Conservation (phyloP, 768 basidiomycete genomes). For the Lactarius indigo region DNA sequence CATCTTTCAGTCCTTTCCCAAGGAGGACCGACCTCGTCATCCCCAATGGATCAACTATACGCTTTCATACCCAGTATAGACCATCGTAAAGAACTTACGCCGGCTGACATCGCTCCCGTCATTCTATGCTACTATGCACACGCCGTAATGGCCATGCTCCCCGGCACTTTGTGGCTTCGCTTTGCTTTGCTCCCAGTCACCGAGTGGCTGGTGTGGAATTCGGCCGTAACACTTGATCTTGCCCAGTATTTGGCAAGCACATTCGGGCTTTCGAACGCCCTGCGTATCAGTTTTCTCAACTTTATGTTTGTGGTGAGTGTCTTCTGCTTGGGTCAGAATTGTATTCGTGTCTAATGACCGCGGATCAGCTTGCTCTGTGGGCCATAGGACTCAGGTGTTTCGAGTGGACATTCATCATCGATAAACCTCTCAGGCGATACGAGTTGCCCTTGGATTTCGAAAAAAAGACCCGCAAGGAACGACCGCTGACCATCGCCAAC, state of each 20-base stretch:
- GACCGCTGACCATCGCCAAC: neutral
- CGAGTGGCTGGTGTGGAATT: constrained; percentile 14
- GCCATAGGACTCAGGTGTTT: constrained; percentile 11
- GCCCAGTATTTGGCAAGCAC: constrained; percentile 5
- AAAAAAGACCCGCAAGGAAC: neutral
- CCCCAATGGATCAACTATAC: neutral
- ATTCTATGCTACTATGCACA: constrained; percentile 20
- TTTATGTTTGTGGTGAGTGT: constrained; percentile 18
- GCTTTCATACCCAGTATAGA: neutral
- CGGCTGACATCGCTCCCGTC: constrained; percentile 3
- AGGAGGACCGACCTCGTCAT: neutral
- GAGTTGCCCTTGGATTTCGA: neutral
- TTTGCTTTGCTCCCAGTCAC: constrained; percentile 19
- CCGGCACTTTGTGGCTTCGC: constrained; percentile 3
- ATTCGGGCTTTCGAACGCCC: neutral
- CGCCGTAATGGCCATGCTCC: constrained; percentile 22
- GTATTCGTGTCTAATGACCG: neutral
- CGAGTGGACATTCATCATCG: constrained; percentile 20
- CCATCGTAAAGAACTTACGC: constrained; percentile 4
- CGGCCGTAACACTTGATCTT: constrained; percentile 8
- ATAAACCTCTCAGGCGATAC: constrained; percentile 12
- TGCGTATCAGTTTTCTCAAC: constrained; percentile 15
- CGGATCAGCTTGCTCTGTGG: constrained; percentile 11
- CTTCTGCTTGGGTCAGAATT: neutral
- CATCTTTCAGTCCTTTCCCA: neutral